A percentile compares a stretch with the other conserved stretches of the same genome.
phyloP scores from a whole-genome alignment of 1,284 basidiomycete genomes.

The Austroboletus novae-zelandiae region DNA sequence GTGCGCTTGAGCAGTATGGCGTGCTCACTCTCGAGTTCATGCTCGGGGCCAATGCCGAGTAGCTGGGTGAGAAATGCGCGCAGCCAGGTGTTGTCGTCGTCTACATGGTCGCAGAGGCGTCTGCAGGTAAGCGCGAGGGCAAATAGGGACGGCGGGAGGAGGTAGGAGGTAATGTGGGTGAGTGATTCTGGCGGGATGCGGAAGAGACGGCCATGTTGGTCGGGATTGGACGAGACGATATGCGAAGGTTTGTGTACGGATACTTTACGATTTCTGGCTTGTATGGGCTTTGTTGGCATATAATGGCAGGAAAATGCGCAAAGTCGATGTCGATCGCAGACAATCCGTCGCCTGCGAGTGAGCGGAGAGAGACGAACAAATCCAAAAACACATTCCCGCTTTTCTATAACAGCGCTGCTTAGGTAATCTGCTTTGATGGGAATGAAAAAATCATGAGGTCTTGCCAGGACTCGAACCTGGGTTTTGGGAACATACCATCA shows the following conservation, averaged over 20 bases:
- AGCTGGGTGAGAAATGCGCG: conserved; percentile 76
- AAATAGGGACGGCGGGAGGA: conserved; percentile 65
- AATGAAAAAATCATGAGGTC: conserved; percentile 4
- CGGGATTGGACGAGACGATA: background rate
- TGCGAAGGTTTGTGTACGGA: conserved; percentile 1
- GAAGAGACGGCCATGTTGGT: conserved; percentile 56
- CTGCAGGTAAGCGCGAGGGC: conserved; percentile 56
- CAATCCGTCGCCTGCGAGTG: conserved; percentile 23
- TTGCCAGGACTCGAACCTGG: conserved; percentile 30
- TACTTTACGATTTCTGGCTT: conserved; percentile 16
- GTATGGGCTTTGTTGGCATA: conserved; percentile 30
- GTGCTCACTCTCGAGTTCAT: conserved; percentile 43
- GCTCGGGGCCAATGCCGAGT: conserved; percentile 63
- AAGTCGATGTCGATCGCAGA: conserved; percentile 22
- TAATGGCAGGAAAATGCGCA: conserved; percentile 13
- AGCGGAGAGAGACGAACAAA: conserved; percentile 2
- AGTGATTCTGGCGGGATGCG: conserved; percentile 68
- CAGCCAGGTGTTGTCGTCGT: conserved; percentile 80
- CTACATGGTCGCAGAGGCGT: conserved; percentile 61
- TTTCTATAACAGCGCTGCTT: background rate
- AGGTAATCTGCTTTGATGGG: no score
- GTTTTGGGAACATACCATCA: conserved; percentile 34
- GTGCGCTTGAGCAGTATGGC: conserved; percentile 55
- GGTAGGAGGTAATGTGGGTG: conserved; percentile 75
- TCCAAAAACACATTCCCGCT: background rate